Base-by-base conservation (phyloP, 2,329 filamentous ascomycete species). In the Trichoderma afroharzianum region DNA sequence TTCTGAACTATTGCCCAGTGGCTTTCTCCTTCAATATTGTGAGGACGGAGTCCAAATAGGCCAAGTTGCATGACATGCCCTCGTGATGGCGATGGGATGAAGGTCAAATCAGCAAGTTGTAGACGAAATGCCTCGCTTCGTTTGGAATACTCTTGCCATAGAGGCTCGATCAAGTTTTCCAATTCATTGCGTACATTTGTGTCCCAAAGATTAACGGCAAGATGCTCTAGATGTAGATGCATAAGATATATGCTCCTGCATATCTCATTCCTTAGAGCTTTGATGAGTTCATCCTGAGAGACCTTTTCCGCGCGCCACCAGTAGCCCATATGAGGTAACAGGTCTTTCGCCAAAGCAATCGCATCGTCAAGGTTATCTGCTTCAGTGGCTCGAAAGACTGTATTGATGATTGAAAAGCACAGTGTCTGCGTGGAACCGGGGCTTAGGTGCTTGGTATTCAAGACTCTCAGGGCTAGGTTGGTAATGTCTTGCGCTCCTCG, bases 61-160 rank as follows among this genome's bases (percentile, higher is more conserved):
- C 82, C 77, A 14, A 87, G 81, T 15, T 80, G 81, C 68, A 87
- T 88, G 75, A 81, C 84, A 76, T 84, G 81, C 68, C 76, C 71
- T 74, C 84, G 78, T 77, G 83, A 77, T 77, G 79, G 75, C 77
- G 85, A 79, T 75, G 84, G 75, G 59, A 85, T 77, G 74, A 93
- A 92, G 0, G 85, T 83, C 30, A 98, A 79, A 76, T 98, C 93
- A 72, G 93, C 90, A n/a, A 97, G 82, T 74, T 94, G 92, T 12
- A 98, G 85, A 47, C 91, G 88, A 62, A 93, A 90, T 72, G 89
- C 89, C 62, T 92, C 90, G 43, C 89, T 85, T 72, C 94, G 88
- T 74, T 86, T 90, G 4, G 88, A 85, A 80, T 98, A 98, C 76
- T 98, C 95, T 9, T 83, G 83, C 83, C 91, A 92, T n/a, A 99